Base-by-base conservation (phyloP, 371 early-diverging fungal genomes). In the Chytridium lagenaria region DNA sequence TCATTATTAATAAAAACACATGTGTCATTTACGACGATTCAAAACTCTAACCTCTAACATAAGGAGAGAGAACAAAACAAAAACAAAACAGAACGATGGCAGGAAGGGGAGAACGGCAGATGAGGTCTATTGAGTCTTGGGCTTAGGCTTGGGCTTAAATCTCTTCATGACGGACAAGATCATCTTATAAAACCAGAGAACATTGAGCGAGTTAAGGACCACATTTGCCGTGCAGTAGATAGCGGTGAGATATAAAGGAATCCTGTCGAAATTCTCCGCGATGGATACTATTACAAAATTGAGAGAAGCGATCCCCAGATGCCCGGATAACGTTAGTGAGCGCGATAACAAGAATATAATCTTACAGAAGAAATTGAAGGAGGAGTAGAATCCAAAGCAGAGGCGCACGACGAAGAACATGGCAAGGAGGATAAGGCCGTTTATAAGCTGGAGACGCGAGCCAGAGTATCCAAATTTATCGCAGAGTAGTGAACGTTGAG, bases 401-500 rank as follows among this genome's bases (percentile, higher is more conserved):
- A 96, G 86, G 59, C 98, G 89, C 1, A 89, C 92, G 40, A 74
- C 38, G 68, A 97, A 91, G 80, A 96, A 97, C 5, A 89, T 80
- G 3, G 75, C 59, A 23, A 95, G 77, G 50, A 97, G 84, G 2
- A 90, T 39, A 26, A 92, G 49, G 33, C 94, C 97, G 75, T 96
- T 96, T 67, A 93, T 81, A 59, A 91, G 72, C 79, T 96, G 95
- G 50, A 91, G 78, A 33, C 80, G 85, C 38, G 89, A 84, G 61
- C 95, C 94, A 59, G 77, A 68, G 31, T 26, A 40, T 10, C 81
- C 80, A 5, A 73, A 66, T 63, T 85, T 86, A 71, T 81, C 83
- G 89, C 92, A 87, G 93, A 94, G 95, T 95, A 97, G 85, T 95
- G 92, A 73, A 92, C 85, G 82, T 97, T 96, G 57, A 97, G 87